Evolutionary conservation across 768 basidiomycete species (phyloP).

Genomic region (Termitomyces sp.): DNA sequence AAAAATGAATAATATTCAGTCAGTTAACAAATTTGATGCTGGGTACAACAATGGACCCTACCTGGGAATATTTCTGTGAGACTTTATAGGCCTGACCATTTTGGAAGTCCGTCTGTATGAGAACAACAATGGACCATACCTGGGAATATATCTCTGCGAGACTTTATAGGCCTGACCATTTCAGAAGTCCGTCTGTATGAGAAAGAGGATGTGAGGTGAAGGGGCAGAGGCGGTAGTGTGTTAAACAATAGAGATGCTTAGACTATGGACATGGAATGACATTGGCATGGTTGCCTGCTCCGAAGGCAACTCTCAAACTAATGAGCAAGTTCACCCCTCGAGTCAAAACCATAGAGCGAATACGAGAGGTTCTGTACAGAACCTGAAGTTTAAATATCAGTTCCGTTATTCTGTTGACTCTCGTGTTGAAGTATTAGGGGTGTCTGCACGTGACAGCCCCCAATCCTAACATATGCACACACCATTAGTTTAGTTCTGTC

Average conservation of each 20-base stretch:
- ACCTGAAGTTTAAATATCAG: no score
- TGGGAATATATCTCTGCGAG: neutral
- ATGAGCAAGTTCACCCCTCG: slow-evolving; percentile 98
- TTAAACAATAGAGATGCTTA: neutral
- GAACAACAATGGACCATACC: no score
- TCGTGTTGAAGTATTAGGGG: no score
- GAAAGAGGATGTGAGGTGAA: neutral
- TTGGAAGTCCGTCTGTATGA: neutral
- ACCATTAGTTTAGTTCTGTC: no score
- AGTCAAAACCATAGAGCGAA: slow-evolving; percentile 92
- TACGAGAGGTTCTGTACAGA: no score
- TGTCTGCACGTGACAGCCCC: no score
- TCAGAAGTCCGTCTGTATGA: neutral
- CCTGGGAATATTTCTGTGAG: neutral
- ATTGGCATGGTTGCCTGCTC: slow-evolving; percentile 45
- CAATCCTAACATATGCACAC: no score
- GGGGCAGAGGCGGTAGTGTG: neutral
- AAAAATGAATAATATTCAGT: neutral
- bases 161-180: neutral
- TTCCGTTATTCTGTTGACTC: no score
- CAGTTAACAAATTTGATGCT: neutral
- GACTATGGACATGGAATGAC: neutral
- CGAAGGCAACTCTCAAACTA: slow-evolving; percentile 87
- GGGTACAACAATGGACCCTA: neutral
- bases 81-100: neutral